Evolutionary conservation across 345 rosid species (phyloP).

Genomic region (Gossypium rotundifolium): DNA sequence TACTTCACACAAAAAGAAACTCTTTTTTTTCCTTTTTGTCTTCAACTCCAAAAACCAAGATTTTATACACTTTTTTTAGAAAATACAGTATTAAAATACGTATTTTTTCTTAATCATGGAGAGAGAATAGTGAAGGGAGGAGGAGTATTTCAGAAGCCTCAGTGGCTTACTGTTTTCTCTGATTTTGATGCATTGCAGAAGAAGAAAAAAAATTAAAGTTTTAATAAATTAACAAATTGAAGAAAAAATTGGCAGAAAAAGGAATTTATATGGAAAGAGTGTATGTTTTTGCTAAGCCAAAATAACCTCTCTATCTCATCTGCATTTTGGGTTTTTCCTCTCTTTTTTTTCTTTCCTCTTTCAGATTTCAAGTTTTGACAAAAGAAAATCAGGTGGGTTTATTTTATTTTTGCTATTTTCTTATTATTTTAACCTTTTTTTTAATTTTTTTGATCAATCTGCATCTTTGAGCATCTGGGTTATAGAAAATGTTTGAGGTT

Average conservation of each 20-base stretch:
- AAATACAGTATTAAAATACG: constrained; percentile 8
- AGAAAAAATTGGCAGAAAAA: not conserved
- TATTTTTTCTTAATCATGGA: constrained; percentile 22
- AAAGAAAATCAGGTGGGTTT: constrained; percentile 28
- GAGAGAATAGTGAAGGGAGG: not conserved
- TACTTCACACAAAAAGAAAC: constrained; percentile 3
- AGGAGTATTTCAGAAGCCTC: constrained; percentile 31
- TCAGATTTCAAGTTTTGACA: constrained; percentile 8
- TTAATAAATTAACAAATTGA: not conserved
- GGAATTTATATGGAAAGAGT: not conserved
- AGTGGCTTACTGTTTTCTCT: constrained; percentile 23
- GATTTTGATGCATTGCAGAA: constrained; percentile 36
- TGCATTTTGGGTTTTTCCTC: constrained; percentile 19
- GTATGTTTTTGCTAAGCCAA: not conserved
- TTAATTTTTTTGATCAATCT: not conserved
- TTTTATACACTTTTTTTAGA: constrained; percentile 11
- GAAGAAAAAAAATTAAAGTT: not conserved
- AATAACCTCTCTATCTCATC: constrained; percentile 6
- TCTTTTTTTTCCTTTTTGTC: not conserved
- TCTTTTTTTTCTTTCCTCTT: not conserved
- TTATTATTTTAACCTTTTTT: not conserved
- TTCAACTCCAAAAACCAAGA: constrained; percentile 3
- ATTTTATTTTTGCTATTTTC: not conserved
- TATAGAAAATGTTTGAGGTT: not conserved
- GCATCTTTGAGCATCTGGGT: not conserved